Base-by-base conservation (phyloP, 2,329 filamentous ascomycete genomes). In the Talaromyces albobiverticillius region DNA sequence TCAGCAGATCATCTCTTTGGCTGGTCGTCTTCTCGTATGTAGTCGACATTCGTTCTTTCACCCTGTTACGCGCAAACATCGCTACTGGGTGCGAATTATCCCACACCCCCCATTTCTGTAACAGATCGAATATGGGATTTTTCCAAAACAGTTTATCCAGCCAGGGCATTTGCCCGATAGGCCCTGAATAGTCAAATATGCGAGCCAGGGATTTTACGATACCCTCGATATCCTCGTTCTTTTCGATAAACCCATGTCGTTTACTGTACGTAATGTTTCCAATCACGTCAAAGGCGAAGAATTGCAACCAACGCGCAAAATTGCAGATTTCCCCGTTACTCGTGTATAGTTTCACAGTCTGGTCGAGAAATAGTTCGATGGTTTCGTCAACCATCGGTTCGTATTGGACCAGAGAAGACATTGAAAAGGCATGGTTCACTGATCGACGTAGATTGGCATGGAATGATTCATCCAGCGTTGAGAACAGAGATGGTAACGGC, bases 311-410 rank as follows among this genome's bases (percentile, higher is more conserved):
- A 5, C 56, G 45, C 16, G 59, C 54, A 36, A 67, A 64, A 26
- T 64, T 55, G 48, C 61, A 64, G 8, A 55, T 47, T 14, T 57
- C 46, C 3, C 48, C 25, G 4, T 54, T 59, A 2, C 59, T 58
- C 4, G 75, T 78, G 59, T 78, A 87, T 3, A 85, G 64, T 2
- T 75, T 72, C 58, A 82, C 76, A 0, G 83, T 86, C 65, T 84
- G 82, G 29, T 78, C 70, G 5, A 93, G 79, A 67, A 91, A 93
- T 2, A 89, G 73, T 59, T 83, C 82, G 0, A 87, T 85, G 1
- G 87, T 90, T 60, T 84, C 86, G 66, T 90, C 87, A 38, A 94
- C 88, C 32, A 90, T 85, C 0, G 89, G 88, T 64, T 94, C 89
- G 63, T 91, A 91, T 64, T 88, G 84, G 20, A 91, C 83, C 2